phyloP scores from a whole-genome alignment of 768 basidiomycete genomes.

The Coprinopsis strossmayeri region DNA sequence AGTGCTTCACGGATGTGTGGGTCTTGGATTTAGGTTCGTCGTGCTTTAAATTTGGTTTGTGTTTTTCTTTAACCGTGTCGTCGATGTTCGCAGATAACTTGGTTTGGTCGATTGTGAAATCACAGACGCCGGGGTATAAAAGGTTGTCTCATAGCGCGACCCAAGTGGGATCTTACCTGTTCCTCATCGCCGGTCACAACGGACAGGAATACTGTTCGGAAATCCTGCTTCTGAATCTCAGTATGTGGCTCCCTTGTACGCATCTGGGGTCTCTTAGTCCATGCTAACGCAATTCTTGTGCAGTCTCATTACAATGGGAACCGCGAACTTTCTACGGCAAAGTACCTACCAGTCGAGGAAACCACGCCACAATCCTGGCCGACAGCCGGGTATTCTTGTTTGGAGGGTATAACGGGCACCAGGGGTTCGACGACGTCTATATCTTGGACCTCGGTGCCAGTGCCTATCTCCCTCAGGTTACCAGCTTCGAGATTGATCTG shows the following conservation, averaged over 20 bases:
- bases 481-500: slow-evolving; percentile 58
- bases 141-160: slow-evolving; percentile 83
- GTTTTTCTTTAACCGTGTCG: not conserved
- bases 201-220: slow-evolving; percentile 68
- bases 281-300: not conserved
- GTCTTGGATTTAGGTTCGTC: slow-evolving; percentile 75
- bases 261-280: not conserved
- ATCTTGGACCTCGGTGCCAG: slow-evolving; percentile 81
- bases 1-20: slow-evolving; percentile 87
- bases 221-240: slow-evolving; percentile 80
- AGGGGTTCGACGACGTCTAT: slow-evolving; percentile 80
- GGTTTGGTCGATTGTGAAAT: slow-evolving; percentile 40
- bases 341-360: slow-evolving; percentile 70
- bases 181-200: slow-evolving; percentile 86
- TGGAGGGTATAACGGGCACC: slow-evolving; percentile 83
- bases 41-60: not conserved
- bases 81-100: slow-evolving; percentile 37
- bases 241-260: slow-evolving; percentile 30
- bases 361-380: slow-evolving; percentile 76
- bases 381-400: slow-evolving; percentile 84
- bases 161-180: slow-evolving; percentile 88
- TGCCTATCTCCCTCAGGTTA: slow-evolving; percentile 88
- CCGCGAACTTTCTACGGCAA: slow-evolving; percentile 59
- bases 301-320: slow-evolving; percentile 85
- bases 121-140: slow-evolving; percentile 35